Evolutionary conservation across 1,284 basidiomycete genomes (phyloP), one percentile per base, ranked within the genome.

Genomic region (Puccinia polysora): DNA sequence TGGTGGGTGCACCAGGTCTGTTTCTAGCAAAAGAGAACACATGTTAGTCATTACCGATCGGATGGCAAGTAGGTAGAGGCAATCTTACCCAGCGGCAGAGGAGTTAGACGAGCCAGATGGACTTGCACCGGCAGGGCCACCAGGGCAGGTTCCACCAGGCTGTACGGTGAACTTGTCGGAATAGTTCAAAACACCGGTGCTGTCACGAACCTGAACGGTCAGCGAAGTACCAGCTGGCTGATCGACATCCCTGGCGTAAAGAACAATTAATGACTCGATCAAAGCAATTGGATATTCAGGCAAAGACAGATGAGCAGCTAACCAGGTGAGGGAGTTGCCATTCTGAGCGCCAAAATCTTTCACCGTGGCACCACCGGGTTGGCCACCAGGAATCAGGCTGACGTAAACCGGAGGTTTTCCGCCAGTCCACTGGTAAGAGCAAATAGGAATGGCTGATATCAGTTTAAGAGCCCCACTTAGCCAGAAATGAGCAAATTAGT

Each of bases 331-430:
- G 32, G 4, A 0, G 10, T 12, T 62, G 14, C 30, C 59, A 15
- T 10, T 45, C 20, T 62, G 59, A 3, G 10, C 4, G 20, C 59
- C 59, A 38, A 62, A 47, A n/a, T 62, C 59, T 62, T 43, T 28
- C 10, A 62, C 5, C 18, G 23, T 15, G 14, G 32, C 8, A 15
- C 59, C 38, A 4, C 4, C 23, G 14, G 84, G 75, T 76, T 89
- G 85, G 58, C 85, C 86, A 85, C 87, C 87, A 63, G 88, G 89
- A 65, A 89, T 78, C 74, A 89, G 77, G 32, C 85, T 82, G 73
- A 89, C 74, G 80, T 82, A 91, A 82, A 85, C 91, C 0, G 89
- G 89, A 0, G 82, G 62, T 0, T 75, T 73, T 52, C 88, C 87
- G 34, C 81, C 85, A 32, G 75, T 63, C 86, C 86, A 91, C 6